phyloP scores from a whole-genome alignment of 2,329 filamentous ascomycete genomes.

The Triangularia setosa region DNA sequence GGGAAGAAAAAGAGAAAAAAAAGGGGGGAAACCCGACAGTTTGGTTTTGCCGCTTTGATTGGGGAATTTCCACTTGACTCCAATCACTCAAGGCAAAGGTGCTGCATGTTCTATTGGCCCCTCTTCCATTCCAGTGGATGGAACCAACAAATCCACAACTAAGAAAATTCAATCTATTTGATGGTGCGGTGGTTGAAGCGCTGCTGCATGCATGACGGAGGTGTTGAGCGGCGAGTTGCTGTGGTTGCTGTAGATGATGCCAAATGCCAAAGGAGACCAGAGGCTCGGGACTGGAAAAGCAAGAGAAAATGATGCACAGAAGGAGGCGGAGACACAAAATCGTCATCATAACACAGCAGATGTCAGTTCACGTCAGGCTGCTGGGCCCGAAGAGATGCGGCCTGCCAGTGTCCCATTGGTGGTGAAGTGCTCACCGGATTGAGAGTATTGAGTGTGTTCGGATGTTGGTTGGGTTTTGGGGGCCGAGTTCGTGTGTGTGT shows the following conservation, averaged over 20 bases:
- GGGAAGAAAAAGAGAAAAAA: not conserved
- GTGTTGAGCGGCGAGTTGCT: not conserved
- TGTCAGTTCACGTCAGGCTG: not conserved
- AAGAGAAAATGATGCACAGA: not conserved
- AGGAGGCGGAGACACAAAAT: not conserved
- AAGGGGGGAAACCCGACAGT: slow-evolving; percentile 6
- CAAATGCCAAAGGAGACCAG: no score
- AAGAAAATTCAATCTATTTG: not conserved
- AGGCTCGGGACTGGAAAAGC: not conserved
- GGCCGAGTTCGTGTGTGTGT: no score
- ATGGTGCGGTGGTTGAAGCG: not conserved
- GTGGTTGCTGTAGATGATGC: no score
- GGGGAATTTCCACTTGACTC: not conserved
- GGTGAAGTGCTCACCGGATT: slow-evolving; percentile 4
- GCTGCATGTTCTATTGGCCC: not conserved
- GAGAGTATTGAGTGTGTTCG: no score
- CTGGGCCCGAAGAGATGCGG: not conserved
- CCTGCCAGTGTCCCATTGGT: not conserved
- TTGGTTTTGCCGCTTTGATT: slow-evolving; percentile 13
- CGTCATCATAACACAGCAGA: not conserved
- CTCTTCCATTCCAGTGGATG: not conserved
- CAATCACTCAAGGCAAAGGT: not conserved
- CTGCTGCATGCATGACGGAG: slow-evolving; percentile 1
- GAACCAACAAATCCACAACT: not conserved
- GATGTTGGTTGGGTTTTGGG: not conserved